phyloP scores from a whole-genome alignment of 768 basidiomycete species.

The Cyclocybe aegerita region DNA sequence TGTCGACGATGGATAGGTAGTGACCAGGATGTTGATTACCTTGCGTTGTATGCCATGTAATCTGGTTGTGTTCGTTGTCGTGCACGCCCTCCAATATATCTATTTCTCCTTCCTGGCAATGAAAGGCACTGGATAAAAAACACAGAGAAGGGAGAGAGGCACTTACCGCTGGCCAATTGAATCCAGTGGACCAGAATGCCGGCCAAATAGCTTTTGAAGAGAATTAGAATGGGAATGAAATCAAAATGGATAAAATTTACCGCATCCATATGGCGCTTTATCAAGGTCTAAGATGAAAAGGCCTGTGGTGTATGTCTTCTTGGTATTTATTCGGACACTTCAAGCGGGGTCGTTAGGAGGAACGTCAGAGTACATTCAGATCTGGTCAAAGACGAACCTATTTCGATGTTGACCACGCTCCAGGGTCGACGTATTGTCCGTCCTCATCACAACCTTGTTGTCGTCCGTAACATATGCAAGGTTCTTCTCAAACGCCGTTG shows the following conservation, averaged over 20 bases:
- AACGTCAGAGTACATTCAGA: too few species aligned
- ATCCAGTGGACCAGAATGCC: constrained; percentile 69
- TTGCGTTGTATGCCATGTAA: constrained; percentile 69
- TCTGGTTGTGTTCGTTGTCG: constrained; percentile 81
- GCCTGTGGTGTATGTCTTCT: too few species aligned
- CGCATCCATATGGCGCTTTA: too few species aligned
- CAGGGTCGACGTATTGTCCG: constrained; percentile 67
- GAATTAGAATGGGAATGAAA: constrained; percentile 42
- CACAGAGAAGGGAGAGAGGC: not conserved
- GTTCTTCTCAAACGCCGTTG: constrained; percentile 51
- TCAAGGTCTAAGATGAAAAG: constrained; percentile 24
- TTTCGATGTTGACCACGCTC: constrained; percentile 53
- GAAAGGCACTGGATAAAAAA: constrained; percentile 7
- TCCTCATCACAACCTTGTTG: constrained; percentile 72
- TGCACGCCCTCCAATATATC: constrained; percentile 86
- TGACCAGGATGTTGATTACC: constrained; percentile 8
- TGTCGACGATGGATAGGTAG: not conserved
- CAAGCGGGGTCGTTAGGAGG: too few species aligned
- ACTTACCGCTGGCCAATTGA: constrained; percentile 64
- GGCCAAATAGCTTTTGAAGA: constrained; percentile 17
- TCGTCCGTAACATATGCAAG: constrained; percentile 61
- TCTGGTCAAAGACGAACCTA: too few species aligned
- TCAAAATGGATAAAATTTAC: constrained; percentile 55
- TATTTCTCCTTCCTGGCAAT: constrained; percentile 77
- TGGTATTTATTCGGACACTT: too few species aligned